Evolutionary conservation across 1,139 yeast species (phyloP).

Genomic region (Candida gigantensis): DNA sequence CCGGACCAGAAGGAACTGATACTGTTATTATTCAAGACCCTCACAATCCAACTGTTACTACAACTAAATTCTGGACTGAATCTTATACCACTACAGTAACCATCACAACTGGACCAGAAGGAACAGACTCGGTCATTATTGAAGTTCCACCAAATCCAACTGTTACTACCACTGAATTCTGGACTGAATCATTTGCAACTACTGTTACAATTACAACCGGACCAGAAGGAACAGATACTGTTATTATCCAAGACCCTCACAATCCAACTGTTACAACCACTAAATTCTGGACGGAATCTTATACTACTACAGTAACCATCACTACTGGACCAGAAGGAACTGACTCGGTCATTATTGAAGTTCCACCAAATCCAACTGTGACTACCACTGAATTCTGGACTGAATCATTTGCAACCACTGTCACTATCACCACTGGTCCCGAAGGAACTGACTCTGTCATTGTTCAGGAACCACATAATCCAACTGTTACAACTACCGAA

Average conservation of each 20-base stretch:
- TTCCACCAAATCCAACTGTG: constrained; percentile 17
- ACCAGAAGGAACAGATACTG: constrained; percentile 18
- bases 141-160: constrained; percentile 20
- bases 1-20: constrained; percentile 10
- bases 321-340: constrained; percentile 16
- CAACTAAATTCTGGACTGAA: constrained; percentile 1
- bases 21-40: constrained; percentile 20
- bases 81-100: constrained; percentile 1
- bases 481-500: constrained; percentile 16
- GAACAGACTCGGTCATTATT: constrained; percentile 21
- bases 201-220: constrained; percentile 13
- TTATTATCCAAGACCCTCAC: constrained; percentile 21
- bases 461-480: constrained; percentile 19
- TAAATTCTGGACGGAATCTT: constrained; percentile 12
- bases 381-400: constrained; percentile 16
- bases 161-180: constrained; percentile 12
- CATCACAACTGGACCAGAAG: constrained; percentile 9
- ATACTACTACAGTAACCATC: constrained; percentile 10
- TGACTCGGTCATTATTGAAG: constrained; percentile 20
- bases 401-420: constrained; percentile 10
- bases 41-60: constrained; percentile 13
- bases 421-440: constrained; percentile 12
- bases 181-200: constrained; percentile 12
- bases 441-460: constrained; percentile 19
- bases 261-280: constrained; percentile 10